A percentile compares a stretch with the other conserved stretches of the same genome.
These are phyloP conservation scores for Zasmidium citrigriseum DNA, from an alignment of 2,329 filamentous ascomycete species.

Conservation along the genomic window DNA sequence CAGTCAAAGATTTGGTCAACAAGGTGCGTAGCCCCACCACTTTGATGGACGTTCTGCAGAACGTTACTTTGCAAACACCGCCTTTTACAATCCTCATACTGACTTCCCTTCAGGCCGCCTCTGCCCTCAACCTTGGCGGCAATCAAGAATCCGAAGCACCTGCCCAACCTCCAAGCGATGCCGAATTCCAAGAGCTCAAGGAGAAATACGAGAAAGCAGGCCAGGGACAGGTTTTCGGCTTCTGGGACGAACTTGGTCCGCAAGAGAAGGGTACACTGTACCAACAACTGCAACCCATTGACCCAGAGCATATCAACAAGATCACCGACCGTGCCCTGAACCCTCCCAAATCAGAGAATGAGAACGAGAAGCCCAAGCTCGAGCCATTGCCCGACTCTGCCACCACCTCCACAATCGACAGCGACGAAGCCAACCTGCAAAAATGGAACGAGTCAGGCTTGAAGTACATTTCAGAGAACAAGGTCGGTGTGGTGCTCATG, in stretches of 20 bases:
- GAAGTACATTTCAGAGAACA: slow-evolving; percentile 66
- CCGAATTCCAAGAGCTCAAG: slow-evolving; percentile 68
- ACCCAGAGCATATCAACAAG: slow-evolving; percentile 84
- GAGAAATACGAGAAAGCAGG: slow-evolving; percentile 72
- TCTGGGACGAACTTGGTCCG: slow-evolving; percentile 76
- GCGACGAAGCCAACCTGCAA: slow-evolving; percentile 72
- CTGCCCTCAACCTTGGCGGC: slow-evolving; percentile 23
- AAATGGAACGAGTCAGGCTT: slow-evolving; percentile 78
- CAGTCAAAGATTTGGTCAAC: slow-evolving; percentile 24
- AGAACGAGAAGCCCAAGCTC: slow-evolving; percentile 58
- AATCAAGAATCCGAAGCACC: slow-evolving; percentile 28
- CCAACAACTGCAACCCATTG: slow-evolving; percentile 77
- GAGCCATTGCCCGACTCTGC: slow-evolving; percentile 87
- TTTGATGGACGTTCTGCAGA: not conserved
- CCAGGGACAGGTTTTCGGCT: slow-evolving; percentile 82
- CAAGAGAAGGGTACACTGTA: slow-evolving; percentile 77
- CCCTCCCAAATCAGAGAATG: slow-evolving; percentile 64
- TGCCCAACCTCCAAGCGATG: slow-evolving; percentile 58
- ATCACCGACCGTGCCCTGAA: slow-evolving; percentile 81
- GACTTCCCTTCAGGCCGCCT: slow-evolving; percentile 8
- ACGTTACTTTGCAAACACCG: not conserved
- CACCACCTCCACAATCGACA: slow-evolving; percentile 89
- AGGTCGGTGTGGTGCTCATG: slow-evolving; percentile 88
- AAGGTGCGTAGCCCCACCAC: slow-evolving; percentile 1
- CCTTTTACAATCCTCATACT: not conserved